phyloP scores from a whole-genome alignment of 1,284 basidiomycete species.

The Ustilago crameri region DNA sequence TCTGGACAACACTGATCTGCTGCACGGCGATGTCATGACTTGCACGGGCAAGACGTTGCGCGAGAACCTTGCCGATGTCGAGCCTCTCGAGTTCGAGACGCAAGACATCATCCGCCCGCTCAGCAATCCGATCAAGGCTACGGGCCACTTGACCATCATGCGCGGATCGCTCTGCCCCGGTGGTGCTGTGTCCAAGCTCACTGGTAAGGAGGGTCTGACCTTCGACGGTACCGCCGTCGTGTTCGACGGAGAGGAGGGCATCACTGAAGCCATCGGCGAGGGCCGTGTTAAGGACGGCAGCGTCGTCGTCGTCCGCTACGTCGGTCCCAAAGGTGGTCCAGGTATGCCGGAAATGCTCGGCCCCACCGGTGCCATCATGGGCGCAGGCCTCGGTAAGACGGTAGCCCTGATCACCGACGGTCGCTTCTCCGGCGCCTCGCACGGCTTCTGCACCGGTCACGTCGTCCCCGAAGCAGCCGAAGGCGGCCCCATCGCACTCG shows the following conservation, averaged over 20 bases:
- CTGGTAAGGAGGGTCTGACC: constrained; percentile 89
- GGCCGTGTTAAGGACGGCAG: constrained; percentile 88
- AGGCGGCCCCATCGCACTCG: constrained; percentile 89
- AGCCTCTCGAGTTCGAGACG: constrained; percentile 75
- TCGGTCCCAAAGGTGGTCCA: constrained; percentile 90
- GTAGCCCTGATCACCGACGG: constrained; percentile 96
- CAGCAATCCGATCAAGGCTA: constrained; percentile 84
- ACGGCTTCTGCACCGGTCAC: constrained; percentile 84
- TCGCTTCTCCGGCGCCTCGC: constrained; percentile 85
- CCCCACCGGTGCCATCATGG: constrained; percentile 70
- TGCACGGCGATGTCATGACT: constrained; percentile 86
- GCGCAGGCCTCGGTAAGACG: constrained; percentile 87
- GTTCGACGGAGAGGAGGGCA: constrained; percentile 82
- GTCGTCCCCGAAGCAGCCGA: constrained; percentile 91
- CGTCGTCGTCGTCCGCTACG: constrained; percentile 87
- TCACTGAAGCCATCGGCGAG: constrained; percentile 83
- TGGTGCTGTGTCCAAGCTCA: constrained; percentile 91
- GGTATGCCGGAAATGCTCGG: constrained; percentile 97
- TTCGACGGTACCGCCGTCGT: constrained; percentile 79
- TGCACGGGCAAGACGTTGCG: constrained; percentile 87
- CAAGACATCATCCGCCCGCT: constrained; percentile 83
- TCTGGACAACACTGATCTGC: constrained; percentile 76
- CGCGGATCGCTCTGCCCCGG: constrained; percentile 90
- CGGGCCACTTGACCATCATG: constrained; percentile 89
- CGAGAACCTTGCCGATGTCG: constrained; percentile 85